Percentiles rank a stretch among this genome's conserved stretches.
Conservation (phyloP, 2,329 filamentous ascomycete genomes). For the Xylariaceae sp. region DNA sequence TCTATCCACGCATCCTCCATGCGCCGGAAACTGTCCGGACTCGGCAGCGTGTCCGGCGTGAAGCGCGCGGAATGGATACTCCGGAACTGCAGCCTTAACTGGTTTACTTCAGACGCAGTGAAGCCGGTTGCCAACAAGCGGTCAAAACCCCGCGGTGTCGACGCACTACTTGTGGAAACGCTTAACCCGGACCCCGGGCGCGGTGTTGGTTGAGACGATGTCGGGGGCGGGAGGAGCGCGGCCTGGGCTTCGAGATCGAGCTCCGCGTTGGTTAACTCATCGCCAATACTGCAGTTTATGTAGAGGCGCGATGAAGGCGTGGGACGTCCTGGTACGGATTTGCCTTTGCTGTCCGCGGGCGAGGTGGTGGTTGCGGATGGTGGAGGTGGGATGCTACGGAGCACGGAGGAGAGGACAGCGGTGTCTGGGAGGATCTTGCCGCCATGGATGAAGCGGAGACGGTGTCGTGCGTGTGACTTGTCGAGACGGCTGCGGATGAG, state of each 20-base stretch:
- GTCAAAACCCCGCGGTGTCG: conserved; percentile 75
- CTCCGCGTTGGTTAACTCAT: conserved; percentile 62
- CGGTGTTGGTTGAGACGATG: conserved; percentile 5
- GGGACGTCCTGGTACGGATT: conserved; percentile 51
- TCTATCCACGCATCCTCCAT: conserved; percentile 94
- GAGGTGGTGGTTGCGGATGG: conserved; percentile 11
- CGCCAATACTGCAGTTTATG: conserved; percentile 88
- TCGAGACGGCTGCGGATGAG: conserved; percentile 70
- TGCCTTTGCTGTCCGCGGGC: conserved; percentile 56
- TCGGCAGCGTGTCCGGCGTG: conserved; percentile 85
- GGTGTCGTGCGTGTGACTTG: conserved; percentile 54
- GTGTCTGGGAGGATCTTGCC: conserved; percentile 79
- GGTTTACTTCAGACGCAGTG: conserved; percentile 73
- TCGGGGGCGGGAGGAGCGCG: conserved; percentile 25
- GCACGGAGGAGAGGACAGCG: conserved; percentile 59
- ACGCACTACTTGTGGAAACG: conserved; percentile 3
- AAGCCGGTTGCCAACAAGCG: conserved; percentile 77
- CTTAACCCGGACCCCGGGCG: conserved; percentile 7
- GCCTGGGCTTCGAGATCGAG: conserved; percentile 60
- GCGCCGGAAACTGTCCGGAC: conserved; percentile 64
- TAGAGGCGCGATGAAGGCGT: conserved; percentile 59
- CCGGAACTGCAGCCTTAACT: conserved; percentile 81
- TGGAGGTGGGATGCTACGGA: conserved; percentile 53
- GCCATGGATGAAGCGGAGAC: conserved; percentile 83
- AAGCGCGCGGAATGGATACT: conserved; percentile 76